Base-by-base conservation (phyloP, 2,329 filamentous ascomycete species). In the Fragosphaeria purpurea region DNA sequence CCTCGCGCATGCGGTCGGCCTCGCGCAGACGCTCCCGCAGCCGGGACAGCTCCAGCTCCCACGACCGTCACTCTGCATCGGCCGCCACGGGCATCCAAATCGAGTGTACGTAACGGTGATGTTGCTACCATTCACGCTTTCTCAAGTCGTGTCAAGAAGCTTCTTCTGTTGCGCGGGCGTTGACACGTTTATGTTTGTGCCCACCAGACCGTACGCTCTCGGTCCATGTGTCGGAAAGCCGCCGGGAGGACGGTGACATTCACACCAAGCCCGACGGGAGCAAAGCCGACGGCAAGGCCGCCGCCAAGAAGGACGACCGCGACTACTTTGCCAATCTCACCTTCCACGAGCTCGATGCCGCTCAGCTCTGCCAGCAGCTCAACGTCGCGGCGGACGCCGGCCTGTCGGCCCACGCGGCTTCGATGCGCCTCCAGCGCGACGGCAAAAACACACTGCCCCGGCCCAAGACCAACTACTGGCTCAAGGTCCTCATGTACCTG, bases 251-350 rank as follows among this genome's bases (percentile, higher is more conserved):
- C 6, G 22, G 22, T 22, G 22, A 22, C 22, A 22, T 22, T 22
- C 22, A 22, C 22, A 22, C 22, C 22, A 22, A 22, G 22, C 22
- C 22, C 22, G 48, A 55, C 7, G 35, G 35, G 7, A 37, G 7
- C 7, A 37, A 37, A 7, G 7, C 5, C 59, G 57, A 12, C 44
- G 44, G 10, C 40, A 53, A 31, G 44, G 41, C 32, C n/a, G 6
- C 22, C 30, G 12, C 41, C 6, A 62, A 65, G 7, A 65, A 63
- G 33, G 61, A 64, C 4, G 62, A 70, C 39, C 61, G 70, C 31
- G 69, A 75, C 50, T 74, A 71, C 60, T 71, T 72, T 53, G 57
- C 66, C 46, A 65, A 64, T 51, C 59, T 71, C 38, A 62, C 62
- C 37, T 71, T 62, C 46, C 69, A 72, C 52, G 58, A 65, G 47